Percentiles rank a stretch among this genome's conserved stretches.
Conservation (phyloP, 441 rosid species). For the Corymbia calophylla region DNA sequence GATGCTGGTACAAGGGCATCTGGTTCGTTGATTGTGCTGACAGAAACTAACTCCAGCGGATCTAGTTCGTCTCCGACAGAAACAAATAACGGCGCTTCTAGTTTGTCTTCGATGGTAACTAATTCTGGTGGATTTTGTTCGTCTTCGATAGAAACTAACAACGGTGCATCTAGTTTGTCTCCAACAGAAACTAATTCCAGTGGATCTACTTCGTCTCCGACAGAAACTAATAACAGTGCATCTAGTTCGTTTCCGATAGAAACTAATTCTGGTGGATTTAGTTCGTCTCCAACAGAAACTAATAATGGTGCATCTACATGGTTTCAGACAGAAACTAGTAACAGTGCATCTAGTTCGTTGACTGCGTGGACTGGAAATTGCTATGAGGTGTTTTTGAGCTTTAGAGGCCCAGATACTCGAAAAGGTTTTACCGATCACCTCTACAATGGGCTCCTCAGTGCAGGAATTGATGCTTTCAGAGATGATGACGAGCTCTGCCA, state of each 20-base stretch:
- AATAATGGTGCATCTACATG: background rate
- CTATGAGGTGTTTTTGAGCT: background rate
- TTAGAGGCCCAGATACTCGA: background rate
- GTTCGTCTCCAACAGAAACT: too few species aligned
- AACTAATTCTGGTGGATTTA: background rate
- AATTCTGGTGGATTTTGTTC: background rate
- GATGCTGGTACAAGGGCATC: background rate
- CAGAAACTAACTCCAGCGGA: background rate
- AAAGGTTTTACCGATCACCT: background rate
- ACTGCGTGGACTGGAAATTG: background rate
- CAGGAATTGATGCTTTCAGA: background rate
- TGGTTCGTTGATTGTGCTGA: background rate
- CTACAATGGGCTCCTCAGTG: background rate
- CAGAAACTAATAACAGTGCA: background rate
- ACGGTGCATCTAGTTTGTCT: background rate
- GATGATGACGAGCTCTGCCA: background rate
- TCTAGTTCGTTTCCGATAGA: background rate
- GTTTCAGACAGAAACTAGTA: too few species aligned
- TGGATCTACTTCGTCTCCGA: background rate
- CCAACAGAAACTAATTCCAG: background rate
- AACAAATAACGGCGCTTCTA: background rate
- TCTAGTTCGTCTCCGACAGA: background rate
- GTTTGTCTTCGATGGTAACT: background rate
- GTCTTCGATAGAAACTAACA: background rate
- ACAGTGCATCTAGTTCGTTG: background rate